Percentiles rank a stretch among this genome's conserved stretches.
Evolutionary conservation across 768 basidiomycete species (phyloP).

Genomic region (Cystobasidium tubakii): DNA sequence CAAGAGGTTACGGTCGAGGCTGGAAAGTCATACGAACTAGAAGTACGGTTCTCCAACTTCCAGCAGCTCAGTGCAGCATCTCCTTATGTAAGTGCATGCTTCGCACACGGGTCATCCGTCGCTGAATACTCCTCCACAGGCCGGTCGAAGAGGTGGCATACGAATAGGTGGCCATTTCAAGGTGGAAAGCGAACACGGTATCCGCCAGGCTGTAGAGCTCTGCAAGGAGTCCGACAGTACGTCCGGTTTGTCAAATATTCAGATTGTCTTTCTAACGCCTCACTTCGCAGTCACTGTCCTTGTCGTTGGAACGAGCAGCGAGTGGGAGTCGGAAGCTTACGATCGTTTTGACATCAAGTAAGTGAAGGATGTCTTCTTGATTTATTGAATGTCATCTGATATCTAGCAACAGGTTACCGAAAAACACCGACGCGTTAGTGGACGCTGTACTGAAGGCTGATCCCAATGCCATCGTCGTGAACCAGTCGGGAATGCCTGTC

Average conservation of each 20-base stretch:
- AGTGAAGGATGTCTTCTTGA: not conserved
- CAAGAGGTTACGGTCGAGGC: conserved; percentile 45
- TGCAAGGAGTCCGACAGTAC: not conserved
- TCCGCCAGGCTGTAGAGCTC: conserved; percentile 32
- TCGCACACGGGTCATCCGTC: no score
- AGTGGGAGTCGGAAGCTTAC: conserved; percentile 43
- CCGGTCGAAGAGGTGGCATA: conserved; percentile 46
- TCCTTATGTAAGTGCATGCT: conserved; percentile 46
- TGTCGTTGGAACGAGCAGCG: conserved; percentile 37
- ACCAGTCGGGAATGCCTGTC: conserved; percentile 51
- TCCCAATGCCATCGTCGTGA: conserved; percentile 44
- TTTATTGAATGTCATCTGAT: not conserved
- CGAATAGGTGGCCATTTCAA: conserved; percentile 42
- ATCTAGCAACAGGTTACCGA: conserved; percentile 43
- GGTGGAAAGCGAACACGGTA: not conserved
- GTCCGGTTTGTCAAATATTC: not conserved
- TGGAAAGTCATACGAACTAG: conserved; percentile 45
- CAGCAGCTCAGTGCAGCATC: conserved; percentile 46
- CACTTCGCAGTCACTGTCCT: conserved; percentile 35
- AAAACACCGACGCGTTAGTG: conserved; percentile 45
- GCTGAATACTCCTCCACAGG: no score
- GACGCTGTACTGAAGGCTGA: conserved; percentile 43
- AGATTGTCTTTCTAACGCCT: not conserved
- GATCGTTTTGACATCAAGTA: conserved; percentile 41
- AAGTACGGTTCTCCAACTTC: conserved; percentile 47